Conservation (phyloP, 148 eudicot genomes). For the Camellia lanceoleosa region DNA sequence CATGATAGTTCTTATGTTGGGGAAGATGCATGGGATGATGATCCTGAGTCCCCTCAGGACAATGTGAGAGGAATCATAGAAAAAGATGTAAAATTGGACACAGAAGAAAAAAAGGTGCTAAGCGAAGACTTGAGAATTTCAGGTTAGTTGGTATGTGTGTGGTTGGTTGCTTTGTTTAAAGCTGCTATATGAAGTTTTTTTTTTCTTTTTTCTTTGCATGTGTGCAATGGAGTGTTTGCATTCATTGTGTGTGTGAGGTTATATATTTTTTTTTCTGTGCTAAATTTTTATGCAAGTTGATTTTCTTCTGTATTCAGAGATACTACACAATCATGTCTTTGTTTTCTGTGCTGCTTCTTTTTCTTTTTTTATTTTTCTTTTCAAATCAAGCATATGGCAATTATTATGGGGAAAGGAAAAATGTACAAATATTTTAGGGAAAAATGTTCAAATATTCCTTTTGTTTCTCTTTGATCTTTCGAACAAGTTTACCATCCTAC, state of each 20-base stretch:
- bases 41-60: constrained; percentile 38
- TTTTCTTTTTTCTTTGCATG: not conserved
- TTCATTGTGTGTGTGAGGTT: not conserved
- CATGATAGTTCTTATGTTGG: constrained; percentile 83
- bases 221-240: too few species aligned
- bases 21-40: constrained; percentile 93
- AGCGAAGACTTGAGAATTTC: constrained; percentile 53
- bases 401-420: not conserved
- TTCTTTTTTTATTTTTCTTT: too few species aligned
- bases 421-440: not conserved
- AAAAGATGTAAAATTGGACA: constrained; percentile 39
- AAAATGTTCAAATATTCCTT: not conserved
- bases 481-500: not conserved
- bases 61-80: constrained; percentile 45
- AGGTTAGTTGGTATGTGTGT: constrained; percentile 36
- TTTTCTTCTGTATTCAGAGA: not conserved
- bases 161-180: not conserved
- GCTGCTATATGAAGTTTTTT: not conserved
- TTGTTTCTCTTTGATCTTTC: not conserved
- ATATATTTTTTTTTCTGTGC: not conserved
- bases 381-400: not conserved
- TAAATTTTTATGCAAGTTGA: not conserved
- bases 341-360: not conserved
- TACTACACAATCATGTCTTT: not conserved
- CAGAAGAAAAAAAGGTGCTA: constrained; percentile 47